phyloP scores from a whole-genome alignment of 2,329 filamentous ascomycete genomes.

The Leptographium lundbergii region DNA sequence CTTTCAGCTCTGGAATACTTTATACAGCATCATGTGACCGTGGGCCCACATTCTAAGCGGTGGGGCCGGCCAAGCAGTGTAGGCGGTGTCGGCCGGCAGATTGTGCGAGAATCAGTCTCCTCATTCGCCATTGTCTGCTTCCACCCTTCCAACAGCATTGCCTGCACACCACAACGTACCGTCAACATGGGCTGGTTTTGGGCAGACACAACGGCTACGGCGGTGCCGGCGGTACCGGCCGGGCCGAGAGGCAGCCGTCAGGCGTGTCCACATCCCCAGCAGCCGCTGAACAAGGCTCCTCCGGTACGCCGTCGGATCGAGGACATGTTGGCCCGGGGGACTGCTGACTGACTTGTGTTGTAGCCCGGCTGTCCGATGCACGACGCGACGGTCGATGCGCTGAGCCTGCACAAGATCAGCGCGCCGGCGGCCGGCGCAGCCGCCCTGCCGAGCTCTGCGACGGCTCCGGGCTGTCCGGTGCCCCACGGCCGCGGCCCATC shows the following conservation, averaged over 20 bases:
- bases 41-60: neutral
- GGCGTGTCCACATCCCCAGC: neutral
- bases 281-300: neutral
- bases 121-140: neutral
- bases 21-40: too few species aligned
- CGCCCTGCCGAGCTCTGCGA: conserved; percentile 24
- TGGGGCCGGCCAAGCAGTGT: conserved; percentile 1
- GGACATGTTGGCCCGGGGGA: neutral
- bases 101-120: conserved; percentile 3
- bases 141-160: neutral
- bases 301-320: neutral
- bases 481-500: conserved; percentile 7
- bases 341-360: neutral
- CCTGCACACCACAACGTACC: neutral
- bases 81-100: conserved; percentile 10
- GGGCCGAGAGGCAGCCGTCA: neutral
- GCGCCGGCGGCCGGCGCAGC: conserved; percentile 10
- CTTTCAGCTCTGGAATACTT: neutral
- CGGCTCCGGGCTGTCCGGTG: conserved; percentile 2
- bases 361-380: conserved; percentile 47
- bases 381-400: conserved; percentile 35
- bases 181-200: conserved; percentile 50
- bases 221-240: conserved; percentile 3
- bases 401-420: conserved; percentile 20
- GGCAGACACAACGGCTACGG: conserved; percentile 34